phyloP scores from a whole-genome alignment of 768 basidiomycete genomes.

The Boletus rubroflammeus region DNA sequence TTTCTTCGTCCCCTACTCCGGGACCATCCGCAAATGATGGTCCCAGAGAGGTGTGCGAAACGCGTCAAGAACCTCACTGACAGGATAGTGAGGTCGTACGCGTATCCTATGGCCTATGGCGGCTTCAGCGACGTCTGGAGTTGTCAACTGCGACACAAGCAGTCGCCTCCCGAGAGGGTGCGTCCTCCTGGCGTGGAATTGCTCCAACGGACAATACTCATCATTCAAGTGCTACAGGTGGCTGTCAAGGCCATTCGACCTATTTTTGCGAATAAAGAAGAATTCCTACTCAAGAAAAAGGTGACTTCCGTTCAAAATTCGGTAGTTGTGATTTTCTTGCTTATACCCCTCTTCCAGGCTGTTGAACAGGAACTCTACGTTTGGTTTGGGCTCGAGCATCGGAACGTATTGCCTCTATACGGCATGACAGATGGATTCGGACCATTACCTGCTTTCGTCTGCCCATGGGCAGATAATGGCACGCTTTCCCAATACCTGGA shows the following conservation, averaged over 20 bases:
- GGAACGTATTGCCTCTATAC: constrained; percentile 30
- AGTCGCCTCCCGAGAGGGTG: constrained; percentile 6
- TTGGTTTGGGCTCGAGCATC: constrained; percentile 29
- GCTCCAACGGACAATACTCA: background rate
- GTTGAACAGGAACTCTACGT: constrained; percentile 29
- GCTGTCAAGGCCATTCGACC: constrained; percentile 28
- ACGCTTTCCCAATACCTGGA: constrained; percentile 31
- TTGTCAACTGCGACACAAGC: constrained; percentile 8
- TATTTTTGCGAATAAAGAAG: background rate
- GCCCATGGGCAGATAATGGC: constrained; percentile 33
- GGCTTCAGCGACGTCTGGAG: constrained; percentile 32
- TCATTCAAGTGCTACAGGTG: constrained; percentile 10
- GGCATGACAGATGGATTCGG: constrained; percentile 28
- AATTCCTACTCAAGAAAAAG: constrained; percentile 13
- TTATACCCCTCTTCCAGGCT: constrained; percentile 13
- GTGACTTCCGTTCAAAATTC: background rate
- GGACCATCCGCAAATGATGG: background rate
- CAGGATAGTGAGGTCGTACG: constrained; percentile 6
- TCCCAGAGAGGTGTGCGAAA: background rate
- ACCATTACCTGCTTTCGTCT: constrained; percentile 30
- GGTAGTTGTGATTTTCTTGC: background rate
- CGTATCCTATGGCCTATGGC: constrained; percentile 25
- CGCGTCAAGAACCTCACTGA: constrained; percentile 15
- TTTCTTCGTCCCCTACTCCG: background rate
- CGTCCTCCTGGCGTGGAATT: background rate